Conservation (phyloP, 257 asterid species). For the Sherardia arvensis region DNA sequence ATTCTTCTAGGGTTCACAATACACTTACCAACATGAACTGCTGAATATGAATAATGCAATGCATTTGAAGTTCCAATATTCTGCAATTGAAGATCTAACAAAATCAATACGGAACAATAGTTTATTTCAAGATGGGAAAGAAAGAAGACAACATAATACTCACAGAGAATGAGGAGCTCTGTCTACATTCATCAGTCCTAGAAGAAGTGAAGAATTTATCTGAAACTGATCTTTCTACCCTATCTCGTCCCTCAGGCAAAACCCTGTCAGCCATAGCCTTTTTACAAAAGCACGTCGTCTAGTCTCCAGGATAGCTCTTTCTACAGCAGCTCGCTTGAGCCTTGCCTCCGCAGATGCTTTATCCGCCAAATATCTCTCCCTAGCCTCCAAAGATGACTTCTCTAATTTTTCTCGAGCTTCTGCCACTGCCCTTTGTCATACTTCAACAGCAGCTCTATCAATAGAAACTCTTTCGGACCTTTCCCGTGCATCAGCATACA, state of each 20-base stretch:
- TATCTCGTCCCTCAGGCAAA: constrained; percentile 27
- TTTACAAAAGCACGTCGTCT: constrained; percentile 67
- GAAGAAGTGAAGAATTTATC: constrained; percentile 47
- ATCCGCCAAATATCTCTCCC: constrained; percentile 47
- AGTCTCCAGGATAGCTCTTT: constrained; percentile 84
- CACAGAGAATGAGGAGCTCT: constrained; percentile 51
- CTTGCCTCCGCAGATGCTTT: constrained; percentile 54
- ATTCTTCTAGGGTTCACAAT: constrained; percentile 4
- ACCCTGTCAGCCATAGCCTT: constrained; percentile 51
- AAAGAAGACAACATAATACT: constrained; percentile 25
- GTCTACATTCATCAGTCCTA: constrained; percentile 44
- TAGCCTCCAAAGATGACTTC: constrained; percentile 47
- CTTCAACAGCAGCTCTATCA: constrained; percentile 57
- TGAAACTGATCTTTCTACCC: constrained; percentile 37
- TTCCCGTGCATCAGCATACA: constrained; percentile 54
- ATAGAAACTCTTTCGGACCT: constrained; percentile 57
- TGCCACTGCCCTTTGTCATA: constrained; percentile 47
- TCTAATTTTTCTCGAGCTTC: constrained; percentile 61
- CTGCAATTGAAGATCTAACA: constrained; percentile 35
- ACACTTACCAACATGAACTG: constrained; percentile 51
- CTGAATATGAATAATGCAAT: constrained; percentile 38
- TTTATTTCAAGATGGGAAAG: constrained; percentile 13
- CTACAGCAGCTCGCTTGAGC: constrained; percentile 72
- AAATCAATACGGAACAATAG: constrained; percentile 24
- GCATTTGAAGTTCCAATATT: constrained; percentile 32